phyloP scores from a whole-genome alignment of 2,329 filamentous ascomycete genomes.

The Aspergillus transmontanensis region DNA sequence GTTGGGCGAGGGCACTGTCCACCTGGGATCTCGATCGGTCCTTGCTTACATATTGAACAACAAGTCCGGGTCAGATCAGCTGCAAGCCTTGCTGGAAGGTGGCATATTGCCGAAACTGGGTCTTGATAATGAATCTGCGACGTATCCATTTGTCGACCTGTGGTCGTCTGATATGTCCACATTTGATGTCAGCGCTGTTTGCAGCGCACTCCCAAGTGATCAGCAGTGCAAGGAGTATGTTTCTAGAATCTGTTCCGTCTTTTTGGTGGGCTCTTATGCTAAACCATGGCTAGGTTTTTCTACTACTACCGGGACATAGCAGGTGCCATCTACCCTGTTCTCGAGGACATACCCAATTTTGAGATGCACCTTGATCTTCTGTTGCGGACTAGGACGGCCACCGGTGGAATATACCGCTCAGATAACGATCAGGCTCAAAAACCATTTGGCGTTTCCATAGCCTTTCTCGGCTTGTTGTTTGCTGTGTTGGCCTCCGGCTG shows the following conservation, averaged over 20 bases:
- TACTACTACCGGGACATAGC: constrained; percentile 60
- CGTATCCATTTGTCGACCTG: constrained; percentile 66
- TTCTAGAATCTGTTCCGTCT: not conserved
- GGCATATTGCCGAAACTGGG: constrained; percentile 65
- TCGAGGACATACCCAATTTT: constrained; percentile 58
- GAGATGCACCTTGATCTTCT: constrained; percentile 58
- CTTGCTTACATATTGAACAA: constrained; percentile 62
- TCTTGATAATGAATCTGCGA: constrained; percentile 65
- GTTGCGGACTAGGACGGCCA: constrained; percentile 53
- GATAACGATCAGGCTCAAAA: constrained; percentile 53
- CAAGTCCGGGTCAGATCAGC: constrained; percentile 51
- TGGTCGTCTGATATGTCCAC: constrained; percentile 65
- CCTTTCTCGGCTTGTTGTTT: constrained; percentile 63
- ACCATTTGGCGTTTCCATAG: constrained; percentile 60
- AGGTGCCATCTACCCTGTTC: constrained; percentile 62
- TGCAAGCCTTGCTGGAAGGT: constrained; percentile 60
- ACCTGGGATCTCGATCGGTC: constrained; percentile 64
- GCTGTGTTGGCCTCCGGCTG: constrained; percentile 65
- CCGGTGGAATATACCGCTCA: constrained; percentile 45
- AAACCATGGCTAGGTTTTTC: constrained; percentile 50
- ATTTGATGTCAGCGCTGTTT: constrained; percentile 59
- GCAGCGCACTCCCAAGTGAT: constrained; percentile 61
- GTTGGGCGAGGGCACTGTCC: constrained; percentile 61
- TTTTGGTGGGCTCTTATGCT: not conserved
- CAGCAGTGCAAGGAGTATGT: constrained; percentile 57